Base-by-base conservation (phyloP, 169 alveolate species). In the Eimeria tenella region DNA sequence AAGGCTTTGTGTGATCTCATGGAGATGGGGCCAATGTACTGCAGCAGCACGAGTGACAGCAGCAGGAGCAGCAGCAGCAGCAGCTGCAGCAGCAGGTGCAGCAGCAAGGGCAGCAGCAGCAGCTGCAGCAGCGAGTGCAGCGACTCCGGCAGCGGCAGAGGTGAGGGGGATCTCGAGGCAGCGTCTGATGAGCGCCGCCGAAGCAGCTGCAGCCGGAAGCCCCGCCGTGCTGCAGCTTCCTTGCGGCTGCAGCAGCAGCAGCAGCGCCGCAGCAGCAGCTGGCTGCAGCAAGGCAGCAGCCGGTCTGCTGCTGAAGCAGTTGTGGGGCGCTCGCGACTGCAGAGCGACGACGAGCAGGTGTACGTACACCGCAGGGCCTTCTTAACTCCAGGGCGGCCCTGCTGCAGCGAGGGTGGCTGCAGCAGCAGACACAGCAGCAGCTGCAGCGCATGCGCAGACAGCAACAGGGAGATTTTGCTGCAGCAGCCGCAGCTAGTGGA, bases 331-430 rank as follows among this genome's bases (percentile, higher is more conserved):
- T 13, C 77, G 31, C 11, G n/a, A 5, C 77, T 68, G 77, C 77
- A 68, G 77, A 68, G 77, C 31, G 77, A 68, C 77, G 77, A 68
- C 31, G 77, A 68, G 77, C 77, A 68, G 77, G 77, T 68, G 77
- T 17, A 68, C 31, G 77, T 68, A 68, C 77, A 68, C 77, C 77
- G 77, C 49, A 68, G 31, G 31, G 77, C 77, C 77, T 68, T 68
- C 77, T 8, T 68, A 8, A 68, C 77, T 10, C 77, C 77, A 0
- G 77, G 77, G 77, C 0, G 77, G 13, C 31, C 77, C 3, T 68
- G 77, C 77, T 68, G 77, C 77, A 68, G 77, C 31, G 77, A 68
- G 55, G 77, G 77, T 3, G 77, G 77, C 77, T 68, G 77, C 77
- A 68, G 77, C 77, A 68, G 77, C 77, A 13, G 77, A n/a, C 77